These are phyloP conservation scores for Zygosaccharomyces bailii DNA, from an alignment of 805 yeast species.

Conservation along the genomic window DNA sequence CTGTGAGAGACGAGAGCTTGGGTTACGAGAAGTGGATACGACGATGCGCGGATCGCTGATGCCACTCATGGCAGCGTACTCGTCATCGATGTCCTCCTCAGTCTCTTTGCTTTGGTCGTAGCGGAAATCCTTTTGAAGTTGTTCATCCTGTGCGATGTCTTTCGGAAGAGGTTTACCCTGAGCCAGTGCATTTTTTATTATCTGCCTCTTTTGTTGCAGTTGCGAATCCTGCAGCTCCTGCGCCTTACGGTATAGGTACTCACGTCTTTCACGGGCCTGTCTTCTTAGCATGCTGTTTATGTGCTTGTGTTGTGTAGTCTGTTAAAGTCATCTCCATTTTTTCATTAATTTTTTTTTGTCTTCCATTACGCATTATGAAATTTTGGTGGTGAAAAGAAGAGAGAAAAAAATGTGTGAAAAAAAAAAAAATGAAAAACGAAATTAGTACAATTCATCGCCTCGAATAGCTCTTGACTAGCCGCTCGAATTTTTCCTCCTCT, in stretches of 20 bases:
- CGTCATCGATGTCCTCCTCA: constrained; percentile 74
- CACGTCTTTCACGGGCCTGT: constrained; percentile 96
- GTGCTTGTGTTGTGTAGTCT: background rate
- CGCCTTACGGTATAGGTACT: constrained; percentile 84
- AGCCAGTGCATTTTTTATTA: constrained; percentile 82
- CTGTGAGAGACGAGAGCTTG: constrained; percentile 78
- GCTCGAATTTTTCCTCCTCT: constrained; percentile 26
- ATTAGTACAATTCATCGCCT: constrained; percentile 10
- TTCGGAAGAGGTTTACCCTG: constrained; percentile 86
- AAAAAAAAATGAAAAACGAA: too few relatives aligned
- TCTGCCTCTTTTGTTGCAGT: constrained; percentile 79
- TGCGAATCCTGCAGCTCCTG: constrained; percentile 87
- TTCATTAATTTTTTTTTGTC: constrained; percentile 7
- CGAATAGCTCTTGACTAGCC: constrained; percentile 16
- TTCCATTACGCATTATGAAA: background rate
- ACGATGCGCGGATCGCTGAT: constrained; percentile 84
- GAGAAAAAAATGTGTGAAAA: constrained; percentile 1
- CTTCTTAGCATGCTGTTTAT: constrained; percentile 69
- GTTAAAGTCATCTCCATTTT: constrained; percentile 16
- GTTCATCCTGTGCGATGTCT: constrained; percentile 83
- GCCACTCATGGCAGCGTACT: constrained; percentile 83
- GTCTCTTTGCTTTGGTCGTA: constrained; percentile 73
- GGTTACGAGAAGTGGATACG: constrained; percentile 91
- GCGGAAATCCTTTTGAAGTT: constrained; percentile 74
- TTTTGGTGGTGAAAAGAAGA: background rate